These are phyloP conservation scores for Hypoxylon intermedium DNA, from an alignment of 495 filamentous ascomycete species.

Conservation along the genomic window DNA sequence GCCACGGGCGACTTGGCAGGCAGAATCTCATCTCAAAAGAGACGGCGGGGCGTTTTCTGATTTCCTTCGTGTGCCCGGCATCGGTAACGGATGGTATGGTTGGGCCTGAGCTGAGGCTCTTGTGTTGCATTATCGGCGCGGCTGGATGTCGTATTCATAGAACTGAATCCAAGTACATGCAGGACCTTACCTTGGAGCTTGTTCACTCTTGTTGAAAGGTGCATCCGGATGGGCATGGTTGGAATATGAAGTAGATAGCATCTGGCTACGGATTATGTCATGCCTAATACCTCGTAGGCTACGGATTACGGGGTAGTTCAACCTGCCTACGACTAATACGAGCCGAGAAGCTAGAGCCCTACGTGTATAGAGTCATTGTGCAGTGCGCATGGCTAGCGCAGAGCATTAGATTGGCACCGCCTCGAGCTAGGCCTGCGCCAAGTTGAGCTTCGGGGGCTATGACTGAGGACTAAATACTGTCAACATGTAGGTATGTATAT, in stretches of 20 bases:
- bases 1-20: constrained; percentile 26
- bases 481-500: no score
- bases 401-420: background rate
- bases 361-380: background rate
- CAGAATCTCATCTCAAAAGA: constrained; percentile 7
- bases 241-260: no score
- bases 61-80: background rate
- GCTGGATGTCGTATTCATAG: background rate
- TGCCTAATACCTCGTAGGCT: no score
- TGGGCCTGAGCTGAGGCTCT: constrained; percentile 1
- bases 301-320: no score
- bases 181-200: no score
- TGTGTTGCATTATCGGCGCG: constrained; percentile 1
- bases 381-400: background rate
- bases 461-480: no score
- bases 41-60: constrained; percentile 15
- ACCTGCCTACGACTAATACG: background rate
- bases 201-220: no score
- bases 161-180: no score
- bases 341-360: no score
- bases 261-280: no score
- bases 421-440: background rate
- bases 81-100: background rate
- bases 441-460: background rate
- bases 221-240: no score